Evolutionary conservation across 2,329 filamentous ascomycete genomes (phyloP).

Genomic region (Hymenoscyphus linearis): DNA sequence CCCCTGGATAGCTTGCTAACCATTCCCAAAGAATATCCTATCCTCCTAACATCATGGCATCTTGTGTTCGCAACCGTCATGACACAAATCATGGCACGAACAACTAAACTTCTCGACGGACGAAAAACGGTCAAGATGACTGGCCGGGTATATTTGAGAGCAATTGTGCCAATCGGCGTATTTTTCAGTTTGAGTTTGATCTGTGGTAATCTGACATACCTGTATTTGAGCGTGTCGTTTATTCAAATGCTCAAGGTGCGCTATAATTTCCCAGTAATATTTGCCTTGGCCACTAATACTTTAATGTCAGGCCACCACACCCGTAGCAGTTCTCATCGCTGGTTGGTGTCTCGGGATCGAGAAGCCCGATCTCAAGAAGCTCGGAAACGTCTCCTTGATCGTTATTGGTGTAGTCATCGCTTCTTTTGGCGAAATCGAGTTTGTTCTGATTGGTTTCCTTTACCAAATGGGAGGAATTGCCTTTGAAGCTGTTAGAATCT

Average conservation of each 20-base stretch:
- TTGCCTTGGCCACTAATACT: slow-evolving; percentile 5
- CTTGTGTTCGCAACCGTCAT: slow-evolving; percentile 87
- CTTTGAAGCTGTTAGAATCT: slow-evolving; percentile 77
- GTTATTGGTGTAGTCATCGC: slow-evolving; percentile 93
- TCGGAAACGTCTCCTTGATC: slow-evolving; percentile 91
- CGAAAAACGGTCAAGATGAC: slow-evolving; percentile 98
- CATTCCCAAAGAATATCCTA: slow-evolving; percentile 53
- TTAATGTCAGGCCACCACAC: slow-evolving; percentile 71
- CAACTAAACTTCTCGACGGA: slow-evolving; percentile 84
- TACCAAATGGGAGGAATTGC: slow-evolving; percentile 74
- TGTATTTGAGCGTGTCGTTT: slow-evolving; percentile 92
- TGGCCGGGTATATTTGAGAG: slow-evolving; percentile 82
- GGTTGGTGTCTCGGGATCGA: slow-evolving; percentile 79
- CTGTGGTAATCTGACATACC: slow-evolving; percentile 91
- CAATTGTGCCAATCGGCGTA: slow-evolving; percentile 89
- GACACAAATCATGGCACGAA: slow-evolving; percentile 88
- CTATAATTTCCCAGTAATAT: neutral
- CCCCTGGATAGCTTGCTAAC: slow-evolving; percentile 28
- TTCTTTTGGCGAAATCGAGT: slow-evolving; percentile 92
- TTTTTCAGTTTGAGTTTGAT: slow-evolving; percentile 97
- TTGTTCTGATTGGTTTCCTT: slow-evolving; percentile 73
- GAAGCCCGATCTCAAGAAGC: slow-evolving; percentile 76
- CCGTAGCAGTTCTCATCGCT: slow-evolving; percentile 84
- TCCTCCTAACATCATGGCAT: slow-evolving; percentile 94
- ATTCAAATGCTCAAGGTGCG: slow-evolving; percentile 98